Percentiles rank a stretch among this genome's conserved stretches.
Evolutionary conservation across 2,329 filamentous ascomycete species (phyloP).

Genomic region (Cladosporium sp.): DNA sequence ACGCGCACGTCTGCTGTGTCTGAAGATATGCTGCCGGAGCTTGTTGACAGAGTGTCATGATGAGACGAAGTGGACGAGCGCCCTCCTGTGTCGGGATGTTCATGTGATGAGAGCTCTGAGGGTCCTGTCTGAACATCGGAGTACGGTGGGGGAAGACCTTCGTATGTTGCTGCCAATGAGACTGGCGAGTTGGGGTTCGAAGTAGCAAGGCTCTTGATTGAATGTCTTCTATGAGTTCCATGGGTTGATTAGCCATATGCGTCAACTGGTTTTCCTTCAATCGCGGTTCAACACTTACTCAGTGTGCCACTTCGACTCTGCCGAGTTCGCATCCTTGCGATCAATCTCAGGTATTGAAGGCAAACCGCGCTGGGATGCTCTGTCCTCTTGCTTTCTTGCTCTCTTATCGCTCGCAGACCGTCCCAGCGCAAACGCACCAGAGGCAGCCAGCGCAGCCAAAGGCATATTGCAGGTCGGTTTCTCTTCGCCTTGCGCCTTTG

Average conservation of each 20-base stretch:
- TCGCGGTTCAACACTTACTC: neutral
- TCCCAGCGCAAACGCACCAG: constrained; percentile 16
- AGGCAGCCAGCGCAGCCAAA: neutral
- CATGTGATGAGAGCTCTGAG: neutral
- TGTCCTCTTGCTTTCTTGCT: constrained; percentile 15
- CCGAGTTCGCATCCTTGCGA: neutral
- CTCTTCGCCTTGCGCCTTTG: neutral
- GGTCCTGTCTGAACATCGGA: neutral
- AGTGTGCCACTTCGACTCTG: neutral
- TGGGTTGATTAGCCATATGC: neutral
- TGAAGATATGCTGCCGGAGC: neutral
- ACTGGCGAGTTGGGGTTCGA: neutral
- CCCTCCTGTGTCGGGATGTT: neutral
- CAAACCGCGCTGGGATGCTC: neutral
- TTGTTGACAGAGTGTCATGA: neutral
- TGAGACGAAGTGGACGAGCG: neutral
- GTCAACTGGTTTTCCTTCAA: neutral
- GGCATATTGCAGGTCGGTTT: neutral
- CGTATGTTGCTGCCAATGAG: neutral
- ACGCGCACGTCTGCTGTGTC: constrained; percentile 23
- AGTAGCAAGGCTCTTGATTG: neutral
- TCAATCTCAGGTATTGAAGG: neutral
- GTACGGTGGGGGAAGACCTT: neutral
- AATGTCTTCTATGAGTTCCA: neutral
- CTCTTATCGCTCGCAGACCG: constrained; percentile 17